Evolutionary conservation across 345 rosid species (phyloP), one percentile per base, ranked within the genome.

Genomic region (Erodium maritimum): DNA sequence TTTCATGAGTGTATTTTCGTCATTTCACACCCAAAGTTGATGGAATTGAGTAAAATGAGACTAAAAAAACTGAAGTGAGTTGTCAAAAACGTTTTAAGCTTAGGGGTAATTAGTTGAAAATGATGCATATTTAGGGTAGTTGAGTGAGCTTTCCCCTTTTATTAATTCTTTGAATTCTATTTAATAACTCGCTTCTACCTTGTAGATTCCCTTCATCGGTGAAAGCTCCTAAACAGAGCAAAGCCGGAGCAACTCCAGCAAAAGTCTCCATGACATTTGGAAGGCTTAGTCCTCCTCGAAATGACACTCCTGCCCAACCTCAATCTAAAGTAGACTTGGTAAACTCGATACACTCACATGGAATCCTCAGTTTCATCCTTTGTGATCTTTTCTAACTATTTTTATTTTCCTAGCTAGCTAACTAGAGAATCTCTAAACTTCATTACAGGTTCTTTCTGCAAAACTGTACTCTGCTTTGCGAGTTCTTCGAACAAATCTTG

Each of bases 181-280:
- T 37, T 37, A 37, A 37, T 25, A 25, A 25, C 33, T 7, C 7
- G 7, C 7, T 2, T 25, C 33, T 25, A 25, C 33, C 33, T 25
- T 68, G 68, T 77, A 89, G 96, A 64, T 85, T 93, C 67, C 95
- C 94, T 62, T 80, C 87, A 55, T 58, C 83, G 64, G 75, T 65
- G 46, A 89, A 83, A 79, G 69, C 75, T 60, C 62, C 72, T 52
- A 86, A 86, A 69, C 66, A 54, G 54, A 70, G 70, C 71, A 93
- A 82, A 77, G 68, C 69, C 1, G 90, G 67, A 45, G 85, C 60
- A 3, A 80, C 84, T 67, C 81, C 90, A 20, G 95, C 85, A 42
- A 93, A 83, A 79, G 90, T 80, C 62, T 64, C 75, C 8, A 70
- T 80, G 61, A 48, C 69, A 58, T 70, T 71, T n/a, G 87, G 64